Base-by-base conservation (phyloP, 768 basidiomycete genomes). In the Termitomyces sp. region DNA sequence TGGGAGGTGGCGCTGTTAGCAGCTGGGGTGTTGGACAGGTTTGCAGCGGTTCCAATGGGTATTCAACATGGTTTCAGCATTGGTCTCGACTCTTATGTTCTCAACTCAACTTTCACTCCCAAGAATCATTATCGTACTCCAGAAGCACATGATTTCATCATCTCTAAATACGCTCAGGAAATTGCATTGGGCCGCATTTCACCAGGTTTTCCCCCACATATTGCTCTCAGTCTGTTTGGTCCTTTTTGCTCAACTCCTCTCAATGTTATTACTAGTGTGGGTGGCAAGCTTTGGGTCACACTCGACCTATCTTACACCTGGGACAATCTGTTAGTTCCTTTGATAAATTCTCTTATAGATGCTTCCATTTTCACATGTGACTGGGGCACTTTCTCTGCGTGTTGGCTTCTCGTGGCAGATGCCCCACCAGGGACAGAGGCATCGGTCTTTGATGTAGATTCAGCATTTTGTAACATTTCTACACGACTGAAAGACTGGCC, bases 301-400 rank as follows among this genome's bases (percentile, higher is more conserved):
- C 6, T 38, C 0, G 23, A 56, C 13, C 7, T 47, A 0, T 56
- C 47, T 4, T 49, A 8, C 7, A 47, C 26, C 3, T 7, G 18
- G 1, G 14, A 38, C 16, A 6, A 40, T 6, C 36, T 10, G 7
- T 36, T 14, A 4, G 3, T 41, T 3, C 8, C 41, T 20, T 43
- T 2, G 1, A 20, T 43, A 3, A 43, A 43, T 5, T 43, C 41
- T 9, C n/a, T 43, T 10, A 43, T 43, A 20, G 41, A 43, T 20
- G 2, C 41, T 1, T 20, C 4, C 0, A 0, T 0, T 0, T 43
- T 43, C 8, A n/a, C 1, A 4, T 43, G 13, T 41, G 18, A 43
- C 13, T 43, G 41, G 41, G 13, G n/a, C 0, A 43, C n/a, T 1
- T 43, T 43, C 8, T 43, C n/a, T 20, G n/a, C 9, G 0, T 43